A percentile compares a stretch with the other conserved stretches of the same genome.
Evolutionary conservation across 192 early-diverging fungal species (phyloP).

Genomic region (Funneliformis geosporum): DNA sequence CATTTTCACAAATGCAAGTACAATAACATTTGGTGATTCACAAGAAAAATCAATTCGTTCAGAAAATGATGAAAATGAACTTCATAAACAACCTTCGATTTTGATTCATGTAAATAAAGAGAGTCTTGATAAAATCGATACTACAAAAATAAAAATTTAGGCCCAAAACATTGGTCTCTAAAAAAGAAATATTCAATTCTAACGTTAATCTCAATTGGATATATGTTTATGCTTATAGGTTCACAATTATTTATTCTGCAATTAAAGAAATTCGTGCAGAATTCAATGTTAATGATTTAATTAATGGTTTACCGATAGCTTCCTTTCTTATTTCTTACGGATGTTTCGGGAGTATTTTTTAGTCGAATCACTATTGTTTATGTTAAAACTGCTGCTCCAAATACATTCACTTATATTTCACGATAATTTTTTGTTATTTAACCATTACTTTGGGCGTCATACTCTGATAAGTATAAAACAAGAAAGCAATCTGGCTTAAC

Average conservation of each 20-base stretch:
- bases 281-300: not conserved
- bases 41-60: not conserved
- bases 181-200: not conserved
- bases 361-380: not conserved
- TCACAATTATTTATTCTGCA: not conserved
- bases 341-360: not conserved
- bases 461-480: conserved; percentile 37
- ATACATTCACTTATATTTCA: not conserved
- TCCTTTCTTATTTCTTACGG: not conserved
- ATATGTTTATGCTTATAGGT: not conserved
- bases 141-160: not conserved
- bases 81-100: not conserved
- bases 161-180: not conserved
- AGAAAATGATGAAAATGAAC: not conserved
- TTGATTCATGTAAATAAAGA: not conserved
- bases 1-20: not conserved
- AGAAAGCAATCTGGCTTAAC: conserved; percentile 34
- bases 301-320: not conserved
- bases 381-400: not conserved
- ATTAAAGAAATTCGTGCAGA: not conserved
- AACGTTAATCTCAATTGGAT: not conserved
- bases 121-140: not conserved
- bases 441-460: conserved; percentile 44
- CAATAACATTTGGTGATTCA: not conserved
- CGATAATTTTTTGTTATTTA: not conserved